Conservation (phyloP, 2,329 filamentous ascomycete genomes). For the Fusarium chuoi region DNA sequence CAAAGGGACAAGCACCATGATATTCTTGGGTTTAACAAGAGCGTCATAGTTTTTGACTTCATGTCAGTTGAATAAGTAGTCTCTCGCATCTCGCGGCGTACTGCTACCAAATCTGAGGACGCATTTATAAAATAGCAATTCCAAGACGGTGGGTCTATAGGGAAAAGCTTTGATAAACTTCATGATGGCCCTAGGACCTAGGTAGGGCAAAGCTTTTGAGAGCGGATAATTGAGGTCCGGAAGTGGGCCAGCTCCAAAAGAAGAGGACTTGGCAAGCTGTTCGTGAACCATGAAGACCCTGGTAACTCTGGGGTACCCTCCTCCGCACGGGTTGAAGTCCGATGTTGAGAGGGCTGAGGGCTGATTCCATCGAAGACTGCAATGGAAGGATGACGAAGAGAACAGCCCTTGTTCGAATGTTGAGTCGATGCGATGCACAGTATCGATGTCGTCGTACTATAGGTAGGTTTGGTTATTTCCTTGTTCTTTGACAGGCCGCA, state of each 20-base stretch:
- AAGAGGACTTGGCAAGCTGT: conserved; percentile 14
- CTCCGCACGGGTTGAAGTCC: conserved; percentile 26
- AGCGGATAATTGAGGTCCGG: conserved; percentile 16
- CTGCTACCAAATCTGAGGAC: not conserved
- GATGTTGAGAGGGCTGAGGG: not conserved
- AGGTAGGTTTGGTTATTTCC: not conserved
- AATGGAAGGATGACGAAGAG: conserved; percentile 9
- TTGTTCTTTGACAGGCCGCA: conserved; percentile 33
- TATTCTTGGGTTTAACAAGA: not conserved
- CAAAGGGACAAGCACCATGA: conserved; percentile 31
- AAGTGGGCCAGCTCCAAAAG: conserved; percentile 13
- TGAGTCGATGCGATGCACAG: not conserved
- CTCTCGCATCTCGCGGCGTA: not conserved
- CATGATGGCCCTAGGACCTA: not conserved
- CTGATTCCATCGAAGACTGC: not conserved
- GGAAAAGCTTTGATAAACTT: conserved; percentile 29
- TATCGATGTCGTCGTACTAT: not conserved
- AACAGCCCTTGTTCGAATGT: not conserved
- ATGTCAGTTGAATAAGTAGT: conserved; percentile 14
- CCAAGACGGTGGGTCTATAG: conserved; percentile 9
- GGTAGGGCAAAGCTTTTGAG: conserved; percentile 6
- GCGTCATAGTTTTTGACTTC: not conserved
- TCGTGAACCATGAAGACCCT: conserved; percentile 33
- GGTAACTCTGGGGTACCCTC: conserved; percentile 32
- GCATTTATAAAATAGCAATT: conserved; percentile 2